phyloP scores from a whole-genome alignment of 2,329 filamentous ascomycete genomes.

The Cercospora sp. region DNA sequence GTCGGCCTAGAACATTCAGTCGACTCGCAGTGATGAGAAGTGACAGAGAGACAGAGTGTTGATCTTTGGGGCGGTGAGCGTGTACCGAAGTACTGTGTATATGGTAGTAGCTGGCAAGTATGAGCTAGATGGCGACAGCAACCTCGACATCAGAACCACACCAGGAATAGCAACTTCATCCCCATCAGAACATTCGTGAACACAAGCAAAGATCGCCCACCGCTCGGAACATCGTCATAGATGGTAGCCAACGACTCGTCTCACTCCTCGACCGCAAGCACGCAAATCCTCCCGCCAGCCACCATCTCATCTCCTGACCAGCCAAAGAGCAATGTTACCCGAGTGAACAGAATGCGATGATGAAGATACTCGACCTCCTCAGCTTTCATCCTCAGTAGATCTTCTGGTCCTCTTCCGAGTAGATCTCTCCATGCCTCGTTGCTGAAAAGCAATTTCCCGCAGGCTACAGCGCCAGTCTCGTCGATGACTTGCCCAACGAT shows the following conservation, averaged over 20 bases:
- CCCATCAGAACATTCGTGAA: neutral
- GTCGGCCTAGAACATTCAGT: neutral
- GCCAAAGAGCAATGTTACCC: conserved; percentile 58
- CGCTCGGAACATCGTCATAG: neutral
- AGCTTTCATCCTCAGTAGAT: conserved; percentile 44
- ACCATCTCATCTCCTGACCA: conserved; percentile 45
- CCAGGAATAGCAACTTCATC: neutral
- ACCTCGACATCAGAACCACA: neutral
- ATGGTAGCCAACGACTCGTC: neutral
- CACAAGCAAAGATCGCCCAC: neutral
- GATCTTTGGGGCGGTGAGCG: neutral
- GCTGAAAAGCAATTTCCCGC: conserved; percentile 57
- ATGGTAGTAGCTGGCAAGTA: neutral
- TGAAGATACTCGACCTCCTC: conserved; percentile 53
- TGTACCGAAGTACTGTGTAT: neutral
- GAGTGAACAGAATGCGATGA: conserved; percentile 53
- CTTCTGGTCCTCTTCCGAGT: conserved; percentile 18
- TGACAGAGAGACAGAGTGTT: neutral
- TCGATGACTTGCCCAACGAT: conserved; percentile 51
- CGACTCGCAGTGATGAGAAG: neutral
- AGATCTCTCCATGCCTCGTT: conserved; percentile 53
- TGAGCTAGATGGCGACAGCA: neutral
- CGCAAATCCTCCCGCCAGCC: conserved; percentile 37
- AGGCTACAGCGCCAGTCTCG: conserved; percentile 56
- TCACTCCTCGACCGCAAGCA: conserved; percentile 17